Conservation (phyloP, 1,139 yeast species). For the Blastobotrys raffinosifermentans region DNA sequence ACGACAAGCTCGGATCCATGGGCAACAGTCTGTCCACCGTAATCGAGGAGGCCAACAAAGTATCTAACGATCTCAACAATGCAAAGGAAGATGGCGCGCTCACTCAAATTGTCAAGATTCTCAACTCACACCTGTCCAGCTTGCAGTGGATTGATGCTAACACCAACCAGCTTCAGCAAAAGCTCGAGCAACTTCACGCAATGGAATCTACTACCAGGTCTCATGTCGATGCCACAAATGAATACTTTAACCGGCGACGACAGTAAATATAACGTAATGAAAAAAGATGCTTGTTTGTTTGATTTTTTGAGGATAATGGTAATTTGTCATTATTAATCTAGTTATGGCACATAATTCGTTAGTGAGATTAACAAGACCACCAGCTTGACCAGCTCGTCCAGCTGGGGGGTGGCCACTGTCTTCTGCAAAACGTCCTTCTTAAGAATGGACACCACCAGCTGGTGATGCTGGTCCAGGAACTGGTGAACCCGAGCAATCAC, state of each 20-base stretch:
- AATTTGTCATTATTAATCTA: neutral
- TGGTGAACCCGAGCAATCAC: constrained; percentile 52
- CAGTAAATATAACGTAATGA: neutral
- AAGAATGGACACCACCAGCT: constrained; percentile 58
- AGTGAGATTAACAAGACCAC: constrained; percentile 54
- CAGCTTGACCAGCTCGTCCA: constrained; percentile 43
- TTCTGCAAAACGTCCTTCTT: constrained; percentile 50
- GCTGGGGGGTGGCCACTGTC: constrained; percentile 10
- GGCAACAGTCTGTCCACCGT: constrained; percentile 71
- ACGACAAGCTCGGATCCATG: constrained; percentile 70
- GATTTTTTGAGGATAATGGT: too few species aligned
- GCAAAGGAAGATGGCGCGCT: constrained; percentile 46
- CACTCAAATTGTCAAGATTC: constrained; percentile 62
- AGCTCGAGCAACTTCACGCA: constrained; percentile 41
- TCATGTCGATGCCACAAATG: constrained; percentile 14
- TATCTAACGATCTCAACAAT: constrained; percentile 76
- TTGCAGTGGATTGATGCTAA: constrained; percentile 78
- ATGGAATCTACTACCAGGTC: constrained; percentile 23
- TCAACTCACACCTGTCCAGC: constrained; percentile 86
- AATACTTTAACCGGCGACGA: constrained; percentile 4
- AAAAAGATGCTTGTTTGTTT: neutral
- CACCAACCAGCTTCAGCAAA: constrained; percentile 62
- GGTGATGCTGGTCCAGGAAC: constrained; percentile 49
- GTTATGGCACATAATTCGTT: constrained; percentile 30
- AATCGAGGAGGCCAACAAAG: constrained; percentile 79